Percentiles rank a stretch among this genome's conserved stretches.
These are phyloP conservation scores for Sporothrix phasma DNA, from an alignment of 2,329 filamentous ascomycete species.

Conservation along the genomic window DNA sequence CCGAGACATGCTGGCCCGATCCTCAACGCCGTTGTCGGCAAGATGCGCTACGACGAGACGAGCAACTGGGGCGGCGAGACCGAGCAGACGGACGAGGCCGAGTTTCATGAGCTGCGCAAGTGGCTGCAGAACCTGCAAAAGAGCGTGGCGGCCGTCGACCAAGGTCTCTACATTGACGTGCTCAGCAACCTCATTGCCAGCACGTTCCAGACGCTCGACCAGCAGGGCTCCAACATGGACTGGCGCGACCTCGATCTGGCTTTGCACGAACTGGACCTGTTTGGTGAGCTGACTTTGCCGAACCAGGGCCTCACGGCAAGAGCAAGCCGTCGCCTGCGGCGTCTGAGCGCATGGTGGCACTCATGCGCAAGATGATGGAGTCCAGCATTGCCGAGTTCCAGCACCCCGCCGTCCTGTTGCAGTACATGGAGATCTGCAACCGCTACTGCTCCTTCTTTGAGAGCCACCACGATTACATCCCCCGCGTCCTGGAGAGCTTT, in stretches of 20 bases:
- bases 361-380: slow-evolving; percentile 95
- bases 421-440: slow-evolving; percentile 98
- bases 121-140: slow-evolving; percentile 85
- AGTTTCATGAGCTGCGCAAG: slow-evolving; percentile 91
- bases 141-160: slow-evolving; percentile 80
- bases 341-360: slow-evolving; percentile 70
- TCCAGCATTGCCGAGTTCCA: slow-evolving; percentile 77
- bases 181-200: slow-evolving; percentile 79
- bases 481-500: slow-evolving; percentile 81
- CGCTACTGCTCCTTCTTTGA: slow-evolving; percentile 92
- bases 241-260: slow-evolving; percentile 95
- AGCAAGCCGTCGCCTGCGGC: slow-evolving; percentile 70
- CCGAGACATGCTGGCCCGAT: slow-evolving; percentile 78
- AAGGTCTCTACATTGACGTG: slow-evolving; percentile 77
- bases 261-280: slow-evolving; percentile 88
- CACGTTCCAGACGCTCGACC: slow-evolving; percentile 72
- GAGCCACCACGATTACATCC: slow-evolving; percentile 68
- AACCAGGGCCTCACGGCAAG: slow-evolving; percentile 80
- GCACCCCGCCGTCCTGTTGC: slow-evolving; percentile 84
- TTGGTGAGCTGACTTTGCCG: slow-evolving; percentile 86
- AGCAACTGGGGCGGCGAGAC: slow-evolving; percentile 88
- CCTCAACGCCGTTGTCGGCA: slow-evolving; percentile 80
- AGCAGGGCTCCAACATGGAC: slow-evolving; percentile 65
- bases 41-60: slow-evolving; percentile 97
- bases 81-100: slow-evolving; percentile 90